These are phyloP conservation scores for Aspergillus fumigatus DNA, from an alignment of 2,329 filamentous ascomycete species.

Conservation along the genomic window DNA sequence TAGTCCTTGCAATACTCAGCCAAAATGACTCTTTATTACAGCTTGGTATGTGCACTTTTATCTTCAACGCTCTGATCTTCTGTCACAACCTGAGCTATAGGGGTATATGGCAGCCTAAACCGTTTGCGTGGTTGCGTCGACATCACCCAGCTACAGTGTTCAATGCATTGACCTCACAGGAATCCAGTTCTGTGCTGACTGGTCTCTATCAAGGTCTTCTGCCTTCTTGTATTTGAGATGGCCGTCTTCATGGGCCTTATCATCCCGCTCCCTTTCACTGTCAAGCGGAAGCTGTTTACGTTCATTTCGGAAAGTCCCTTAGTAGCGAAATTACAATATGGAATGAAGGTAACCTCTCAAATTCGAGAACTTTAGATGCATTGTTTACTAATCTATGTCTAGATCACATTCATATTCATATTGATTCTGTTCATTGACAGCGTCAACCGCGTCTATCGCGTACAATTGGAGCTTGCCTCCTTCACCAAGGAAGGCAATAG, in stretches of 20 bases:
- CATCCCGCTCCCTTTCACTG: conserved; percentile 80
- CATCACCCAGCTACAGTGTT: background rate
- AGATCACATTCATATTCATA: conserved; percentile 98
- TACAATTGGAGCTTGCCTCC: conserved; percentile 79
- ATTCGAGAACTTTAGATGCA: background rate
- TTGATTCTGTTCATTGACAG: conserved; percentile 97
- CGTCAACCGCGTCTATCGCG: conserved; percentile 92
- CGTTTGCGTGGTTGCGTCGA: conserved; percentile 6
- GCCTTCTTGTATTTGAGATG: conserved; percentile 49
- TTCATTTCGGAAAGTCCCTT: conserved; percentile 89
- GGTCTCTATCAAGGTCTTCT: conserved; percentile 40
- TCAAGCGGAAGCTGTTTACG: conserved; percentile 83
- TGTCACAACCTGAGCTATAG: background rate
- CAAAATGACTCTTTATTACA: conserved; percentile 68
- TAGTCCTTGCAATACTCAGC: background rate
- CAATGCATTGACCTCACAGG: background rate
- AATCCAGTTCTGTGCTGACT: background rate
- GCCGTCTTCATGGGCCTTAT: conserved; percentile 47
- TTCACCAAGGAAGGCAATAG: conserved; percentile 59
- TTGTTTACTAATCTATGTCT: conserved; percentile 2
- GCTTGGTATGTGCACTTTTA: conserved; percentile 48
- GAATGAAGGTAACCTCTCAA: conserved; percentile 66
- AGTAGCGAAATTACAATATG: conserved; percentile 93
- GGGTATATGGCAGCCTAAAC: conserved; percentile 20
- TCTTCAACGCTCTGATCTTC: background rate